phyloP scores from a whole-genome alignment of 177 flowering plant species.

The Vitis hybrid region DNA sequence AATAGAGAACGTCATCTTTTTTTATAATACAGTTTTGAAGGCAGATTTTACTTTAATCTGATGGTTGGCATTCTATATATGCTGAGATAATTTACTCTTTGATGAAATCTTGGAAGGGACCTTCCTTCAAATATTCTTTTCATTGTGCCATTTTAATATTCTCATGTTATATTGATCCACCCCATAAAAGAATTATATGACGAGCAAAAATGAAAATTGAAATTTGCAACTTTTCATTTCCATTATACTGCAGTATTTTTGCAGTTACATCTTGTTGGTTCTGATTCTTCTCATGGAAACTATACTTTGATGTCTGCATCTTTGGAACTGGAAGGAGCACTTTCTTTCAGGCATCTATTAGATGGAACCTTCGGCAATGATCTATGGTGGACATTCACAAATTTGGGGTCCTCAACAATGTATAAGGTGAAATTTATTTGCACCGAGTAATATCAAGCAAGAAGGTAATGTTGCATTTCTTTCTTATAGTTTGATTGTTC shows the following conservation, averaged over 20 bases:
- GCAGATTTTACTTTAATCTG: background rate
- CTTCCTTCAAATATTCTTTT: too few relatives aligned
- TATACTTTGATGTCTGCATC: background rate
- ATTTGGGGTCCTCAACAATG: background rate
- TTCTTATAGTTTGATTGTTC: background rate
- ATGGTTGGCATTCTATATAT: too few relatives aligned
- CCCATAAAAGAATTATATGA: too few relatives aligned
- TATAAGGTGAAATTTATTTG: background rate
- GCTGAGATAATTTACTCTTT: too few relatives aligned
- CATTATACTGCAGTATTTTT: too few relatives aligned
- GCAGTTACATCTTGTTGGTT: too few relatives aligned
- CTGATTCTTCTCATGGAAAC: background rate
- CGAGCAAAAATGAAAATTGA: too few relatives aligned
- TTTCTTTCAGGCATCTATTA: background rate
- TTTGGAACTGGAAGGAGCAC: background rate
- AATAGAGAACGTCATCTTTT: background rate
- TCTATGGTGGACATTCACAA: background rate
- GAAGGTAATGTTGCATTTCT: background rate
- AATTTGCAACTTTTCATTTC: too few relatives aligned
- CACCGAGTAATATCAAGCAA: background rate
- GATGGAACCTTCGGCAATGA: background rate
- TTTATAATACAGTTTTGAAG: constrained; percentile 7
- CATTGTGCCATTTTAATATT: too few relatives aligned
- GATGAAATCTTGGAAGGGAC: too few relatives aligned
- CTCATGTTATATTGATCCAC: too few relatives aligned